These are phyloP conservation scores for Podospora fimiseda DNA, from an alignment of 495 filamentous ascomycete genomes.

Conservation along the genomic window DNA sequence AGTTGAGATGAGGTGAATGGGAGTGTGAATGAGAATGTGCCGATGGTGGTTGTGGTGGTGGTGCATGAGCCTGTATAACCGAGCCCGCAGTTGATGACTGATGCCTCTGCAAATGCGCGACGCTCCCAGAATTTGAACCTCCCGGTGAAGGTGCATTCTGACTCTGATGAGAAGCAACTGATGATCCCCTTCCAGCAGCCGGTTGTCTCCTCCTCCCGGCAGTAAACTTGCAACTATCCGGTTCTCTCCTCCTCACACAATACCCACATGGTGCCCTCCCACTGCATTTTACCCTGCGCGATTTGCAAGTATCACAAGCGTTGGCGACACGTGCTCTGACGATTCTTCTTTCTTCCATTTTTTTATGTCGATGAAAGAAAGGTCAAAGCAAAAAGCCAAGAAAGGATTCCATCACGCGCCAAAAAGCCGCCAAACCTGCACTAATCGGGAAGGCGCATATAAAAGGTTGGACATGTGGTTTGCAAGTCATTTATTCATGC, in stretches of 20 bases:
- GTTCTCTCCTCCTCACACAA: constrained; percentile 22
- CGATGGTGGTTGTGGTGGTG: too few relatives aligned
- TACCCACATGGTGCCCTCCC: constrained; percentile 32
- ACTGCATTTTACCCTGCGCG: constrained; percentile 39
- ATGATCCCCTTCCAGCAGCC: not conserved
- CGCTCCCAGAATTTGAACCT: not conserved
- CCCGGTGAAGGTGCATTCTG: not conserved
- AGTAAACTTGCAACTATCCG: constrained; percentile 25
- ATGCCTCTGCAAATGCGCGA: too few relatives aligned
- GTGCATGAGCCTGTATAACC: too few relatives aligned
- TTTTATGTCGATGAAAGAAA: not conserved
- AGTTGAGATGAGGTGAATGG: too few relatives aligned
- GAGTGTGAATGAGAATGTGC: too few relatives aligned
- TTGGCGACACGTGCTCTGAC: constrained; percentile 33
- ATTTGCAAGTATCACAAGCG: constrained; percentile 42
- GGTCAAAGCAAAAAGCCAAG: not conserved
- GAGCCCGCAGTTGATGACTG: too few relatives aligned
- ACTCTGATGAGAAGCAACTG: not conserved
- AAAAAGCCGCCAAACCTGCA: not conserved
- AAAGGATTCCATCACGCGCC: not conserved
- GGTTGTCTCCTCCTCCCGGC: constrained; percentile 14
- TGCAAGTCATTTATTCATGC: too few relatives aligned
- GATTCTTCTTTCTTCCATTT: constrained; percentile 14
- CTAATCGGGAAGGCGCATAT: not conserved
- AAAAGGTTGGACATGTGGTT: not conserved